These are phyloP conservation scores for Lipomyces mesembrius DNA, from an alignment of 805 yeast species.

Conservation along the genomic window DNA sequence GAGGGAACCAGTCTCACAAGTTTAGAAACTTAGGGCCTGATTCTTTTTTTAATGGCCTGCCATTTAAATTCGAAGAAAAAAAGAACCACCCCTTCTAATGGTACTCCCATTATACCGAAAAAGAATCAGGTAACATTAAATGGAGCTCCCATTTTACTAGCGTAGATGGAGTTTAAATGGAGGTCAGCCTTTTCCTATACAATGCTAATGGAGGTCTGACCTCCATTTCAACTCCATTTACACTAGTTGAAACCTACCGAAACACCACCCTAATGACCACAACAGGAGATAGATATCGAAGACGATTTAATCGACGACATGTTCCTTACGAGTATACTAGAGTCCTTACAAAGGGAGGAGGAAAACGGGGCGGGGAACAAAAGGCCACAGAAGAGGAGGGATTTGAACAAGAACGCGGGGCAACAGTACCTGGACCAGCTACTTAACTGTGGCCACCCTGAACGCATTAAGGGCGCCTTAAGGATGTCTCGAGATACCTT, in stretches of 20 bases:
- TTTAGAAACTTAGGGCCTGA: no score
- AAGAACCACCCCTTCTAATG: neutral
- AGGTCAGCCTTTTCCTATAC: no score
- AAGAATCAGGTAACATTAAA: neutral
- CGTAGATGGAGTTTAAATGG: no score
- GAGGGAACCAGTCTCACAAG: no score
- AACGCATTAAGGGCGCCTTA: no score
- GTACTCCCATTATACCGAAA: neutral
- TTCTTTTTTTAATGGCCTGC: neutral
- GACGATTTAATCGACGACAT: constrained; percentile 4
- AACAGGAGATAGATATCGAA: constrained; percentile 4
- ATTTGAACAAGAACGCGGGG: constrained; percentile 9
- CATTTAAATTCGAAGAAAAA: neutral
- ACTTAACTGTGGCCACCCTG: no score
- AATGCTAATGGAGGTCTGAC: no score
- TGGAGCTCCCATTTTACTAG: neutral
- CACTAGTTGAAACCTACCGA: no score
- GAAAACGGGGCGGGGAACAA: neutral
- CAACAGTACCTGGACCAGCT: no score
- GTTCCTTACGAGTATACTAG: constrained; percentile 3
- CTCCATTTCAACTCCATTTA: no score
- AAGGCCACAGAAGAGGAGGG: neutral
- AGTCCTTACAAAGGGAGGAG: constrained; percentile 6
- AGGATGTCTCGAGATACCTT: no score
- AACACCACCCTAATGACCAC: neutral